Percentiles rank a stretch among this genome's conserved stretches.
These are phyloP conservation scores for Blastobotrys niveus DNA, from an alignment of 1,139 yeast species.

Conservation along the genomic window DNA sequence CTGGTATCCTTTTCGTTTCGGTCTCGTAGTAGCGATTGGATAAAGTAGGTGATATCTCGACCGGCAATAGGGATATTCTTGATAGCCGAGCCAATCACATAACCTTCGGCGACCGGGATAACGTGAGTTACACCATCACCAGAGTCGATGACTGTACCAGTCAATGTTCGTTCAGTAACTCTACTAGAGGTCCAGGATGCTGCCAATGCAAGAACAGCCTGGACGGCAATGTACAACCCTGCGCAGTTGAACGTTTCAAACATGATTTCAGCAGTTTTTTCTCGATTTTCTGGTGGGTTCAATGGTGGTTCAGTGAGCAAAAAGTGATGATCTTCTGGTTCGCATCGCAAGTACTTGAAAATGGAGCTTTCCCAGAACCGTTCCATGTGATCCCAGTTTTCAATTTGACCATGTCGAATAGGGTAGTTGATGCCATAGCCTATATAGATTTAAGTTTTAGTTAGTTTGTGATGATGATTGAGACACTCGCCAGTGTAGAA, in stretches of 20 bases:
- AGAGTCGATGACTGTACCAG: slow-evolving; percentile 97
- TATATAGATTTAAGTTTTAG: slow-evolving; percentile 10
- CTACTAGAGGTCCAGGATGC: slow-evolving; percentile 98
- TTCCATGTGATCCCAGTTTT: slow-evolving; percentile 99
- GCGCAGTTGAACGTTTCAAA: slow-evolving; percentile 98
- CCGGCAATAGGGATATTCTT: slow-evolving; percentile 98
- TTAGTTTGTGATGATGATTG: not conserved
- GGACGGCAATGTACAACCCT: slow-evolving; percentile 96
- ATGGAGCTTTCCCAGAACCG: slow-evolving; percentile 97
- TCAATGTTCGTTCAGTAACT: slow-evolving; percentile 88
- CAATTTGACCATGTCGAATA: slow-evolving; percentile 94
- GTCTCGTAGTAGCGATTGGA: slow-evolving; percentile 89
- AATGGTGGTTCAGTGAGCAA: slow-evolving; percentile 95
- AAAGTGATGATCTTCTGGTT: slow-evolving; percentile 97
- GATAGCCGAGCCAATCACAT: slow-evolving; percentile 94
- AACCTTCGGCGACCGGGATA: slow-evolving; percentile 98
- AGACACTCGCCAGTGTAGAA: too few relatives aligned
- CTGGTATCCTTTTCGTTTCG: slow-evolving; percentile 95
- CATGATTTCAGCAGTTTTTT: slow-evolving; percentile 94
- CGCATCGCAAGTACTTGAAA: slow-evolving; percentile 92
- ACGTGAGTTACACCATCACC: slow-evolving; percentile 99
- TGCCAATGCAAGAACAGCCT: slow-evolving; percentile 96
- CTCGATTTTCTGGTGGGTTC: slow-evolving; percentile 92
- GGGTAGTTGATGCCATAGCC: slow-evolving; percentile 88
- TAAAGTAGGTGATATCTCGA: slow-evolving; percentile 90